Evolutionary conservation across 208 protist genomes (phyloP), one percentile per base, ranked within the genome.

Genomic region (Lotmaria passim): DNA sequence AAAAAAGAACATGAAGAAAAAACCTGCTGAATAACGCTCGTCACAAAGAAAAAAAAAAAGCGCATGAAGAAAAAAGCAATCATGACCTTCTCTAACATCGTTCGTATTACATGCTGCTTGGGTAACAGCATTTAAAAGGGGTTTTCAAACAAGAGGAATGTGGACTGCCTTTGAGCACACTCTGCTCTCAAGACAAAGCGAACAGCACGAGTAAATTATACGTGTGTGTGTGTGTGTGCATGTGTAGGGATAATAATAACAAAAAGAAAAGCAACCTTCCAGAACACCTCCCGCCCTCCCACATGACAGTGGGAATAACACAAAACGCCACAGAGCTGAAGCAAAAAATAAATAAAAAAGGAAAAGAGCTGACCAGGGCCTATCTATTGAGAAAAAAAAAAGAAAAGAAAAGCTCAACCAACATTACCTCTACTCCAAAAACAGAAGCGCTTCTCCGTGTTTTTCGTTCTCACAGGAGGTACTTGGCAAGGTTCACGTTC

Each of bases 401-500:
- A 41, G 10, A 63, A 34, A 31, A 15, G n/a, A 30, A 3, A 10
- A 59, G 15, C 46, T 7, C 39, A 1, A 66, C 60, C n/a, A 31
- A 33, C 57, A 51, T 47, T 30, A 17, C 15, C 47, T 3, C 11
- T 47, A 12, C 31, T 1, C 6, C 47, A n/a, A 41, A 41, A 41
- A 41, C 7, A 41, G 14, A 41, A 41, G 47, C 23, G n/a, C n/a
- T n/a, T n/a, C n/a, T n/a, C n/a, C n/a, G n/a, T n/a, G n/a, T n/a
- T n/a, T n/a, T n/a, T n/a, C n/a, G n/a, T n/a, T n/a, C 14, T 87
- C 77, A 97, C 30, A 97, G 69, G n/a, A 97, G 63, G 39, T 95
- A 97, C 82, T 96, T 97, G 36, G 89, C 86, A 0, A 97, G 77
- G 63, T 94, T 85, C 39, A 96, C 79, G 43, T 95, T 97, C 78